phyloP scores from a whole-genome alignment of 2,329 filamentous ascomycete species.

The Fusarium paranaense region DNA sequence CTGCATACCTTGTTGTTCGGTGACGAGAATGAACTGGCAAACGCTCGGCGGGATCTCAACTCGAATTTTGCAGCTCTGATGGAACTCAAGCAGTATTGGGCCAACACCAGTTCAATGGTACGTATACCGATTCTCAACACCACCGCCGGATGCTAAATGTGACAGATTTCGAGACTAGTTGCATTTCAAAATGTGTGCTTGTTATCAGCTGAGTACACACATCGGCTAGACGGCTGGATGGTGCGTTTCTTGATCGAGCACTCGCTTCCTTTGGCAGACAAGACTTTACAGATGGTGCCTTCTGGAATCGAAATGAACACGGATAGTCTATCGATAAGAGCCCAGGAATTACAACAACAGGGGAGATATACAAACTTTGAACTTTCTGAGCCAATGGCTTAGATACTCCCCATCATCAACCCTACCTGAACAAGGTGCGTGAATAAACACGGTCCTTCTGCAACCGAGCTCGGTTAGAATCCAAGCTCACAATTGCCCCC shows the following conservation, averaged over 20 bases:
- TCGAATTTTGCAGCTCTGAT: conserved; percentile 34
- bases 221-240: conserved; percentile 36
- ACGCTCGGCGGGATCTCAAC: conserved; percentile 17
- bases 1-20: conserved; percentile 36
- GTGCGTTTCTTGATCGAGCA: conserved; percentile 30
- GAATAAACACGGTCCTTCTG: background rate
- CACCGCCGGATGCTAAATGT: no score
- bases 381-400: background rate
- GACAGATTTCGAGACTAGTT: conserved; percentile 27
- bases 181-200: conserved; percentile 34
- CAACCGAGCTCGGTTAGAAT: background rate
- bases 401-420: background rate
- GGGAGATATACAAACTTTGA: background rate
- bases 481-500: background rate
- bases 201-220: conserved; percentile 17
- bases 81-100: conserved; percentile 32
- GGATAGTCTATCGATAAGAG: background rate
- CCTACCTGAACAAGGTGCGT: background rate
- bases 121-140: no score
- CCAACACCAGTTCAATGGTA: conserved; percentile 20
- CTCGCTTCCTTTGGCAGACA: conserved; percentile 12
- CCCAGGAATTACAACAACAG: background rate
- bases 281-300: background rate
- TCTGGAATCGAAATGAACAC: background rate
- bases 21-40: conserved; percentile 9